phyloP scores from a whole-genome alignment of 1,284 basidiomycete species.

The Megacollybia platyphylla region DNA sequence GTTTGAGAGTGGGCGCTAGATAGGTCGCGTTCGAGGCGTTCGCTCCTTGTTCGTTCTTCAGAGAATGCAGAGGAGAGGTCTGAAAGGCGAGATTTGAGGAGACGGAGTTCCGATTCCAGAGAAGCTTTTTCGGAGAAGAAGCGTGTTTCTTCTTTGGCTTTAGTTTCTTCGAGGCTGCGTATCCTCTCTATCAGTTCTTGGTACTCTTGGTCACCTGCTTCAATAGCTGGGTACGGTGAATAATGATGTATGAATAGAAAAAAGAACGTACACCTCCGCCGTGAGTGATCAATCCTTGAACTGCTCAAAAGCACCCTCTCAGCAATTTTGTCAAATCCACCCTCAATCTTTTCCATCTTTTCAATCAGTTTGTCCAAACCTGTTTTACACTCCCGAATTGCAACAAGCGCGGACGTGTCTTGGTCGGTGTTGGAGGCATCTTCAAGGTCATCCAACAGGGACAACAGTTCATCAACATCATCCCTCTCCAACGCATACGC shows the following conservation, averaged over 20 bases:
- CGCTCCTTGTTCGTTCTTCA: constrained; percentile 36
- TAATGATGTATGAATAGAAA: constrained; percentile 1
- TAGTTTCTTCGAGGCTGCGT: constrained; percentile 37
- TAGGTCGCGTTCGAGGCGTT: constrained; percentile 49
- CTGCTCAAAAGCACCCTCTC: constrained; percentile 58
- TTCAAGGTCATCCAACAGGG: constrained; percentile 55
- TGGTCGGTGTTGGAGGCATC: constrained; percentile 29
- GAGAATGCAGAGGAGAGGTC: constrained; percentile 22
- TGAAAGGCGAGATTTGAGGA: constrained; percentile 29
- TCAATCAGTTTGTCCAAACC: constrained; percentile 54
- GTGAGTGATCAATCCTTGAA: constrained; percentile 51
- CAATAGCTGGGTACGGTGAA: constrained; percentile 31
- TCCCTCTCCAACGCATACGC: constrained; percentile 54
- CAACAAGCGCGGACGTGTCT: constrained; percentile 31
- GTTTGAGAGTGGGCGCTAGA: constrained; percentile 48
- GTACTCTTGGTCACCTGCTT: constrained; percentile 58
- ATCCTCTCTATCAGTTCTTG: constrained; percentile 57
- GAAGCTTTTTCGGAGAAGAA: constrained; percentile 41
- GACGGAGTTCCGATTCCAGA: constrained; percentile 42
- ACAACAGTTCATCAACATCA: constrained; percentile 63
- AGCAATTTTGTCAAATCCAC: constrained; percentile 69
- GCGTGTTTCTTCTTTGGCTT: constrained; percentile 34
- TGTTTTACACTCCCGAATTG: constrained; percentile 49
- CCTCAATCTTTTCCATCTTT: constrained; percentile 67
- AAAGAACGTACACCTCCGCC: constrained; percentile 45